phyloP scores from a whole-genome alignment of 164 flowering plant species.

The Tetracentron sinense region DNA sequence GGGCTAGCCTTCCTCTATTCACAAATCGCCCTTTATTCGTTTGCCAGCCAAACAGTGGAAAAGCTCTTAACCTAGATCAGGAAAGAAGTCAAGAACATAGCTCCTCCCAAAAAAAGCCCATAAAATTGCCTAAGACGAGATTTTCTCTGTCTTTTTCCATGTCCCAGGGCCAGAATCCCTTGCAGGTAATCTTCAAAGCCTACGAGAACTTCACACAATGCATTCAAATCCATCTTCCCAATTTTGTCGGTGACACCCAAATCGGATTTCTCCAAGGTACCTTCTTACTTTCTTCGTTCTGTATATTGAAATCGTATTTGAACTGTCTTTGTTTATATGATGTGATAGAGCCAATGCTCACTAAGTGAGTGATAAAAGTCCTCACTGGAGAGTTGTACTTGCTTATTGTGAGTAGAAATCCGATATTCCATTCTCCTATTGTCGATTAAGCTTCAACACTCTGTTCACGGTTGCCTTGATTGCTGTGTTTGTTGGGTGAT shows the following conservation, averaged over 20 bases:
- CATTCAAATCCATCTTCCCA: conserved; percentile 52
- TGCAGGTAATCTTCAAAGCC: conserved; percentile 35
- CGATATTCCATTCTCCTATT: neutral
- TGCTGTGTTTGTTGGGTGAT: too few relatives aligned
- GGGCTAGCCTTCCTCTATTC: too few relatives aligned
- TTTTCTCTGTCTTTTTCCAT: neutral
- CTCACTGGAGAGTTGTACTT: neutral
- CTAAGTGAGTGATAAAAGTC: conserved; percentile 7
- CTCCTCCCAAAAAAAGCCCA: too few relatives aligned
- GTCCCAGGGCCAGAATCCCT: conserved; percentile 24
- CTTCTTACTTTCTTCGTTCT: neutral
- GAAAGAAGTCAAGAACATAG: neutral
- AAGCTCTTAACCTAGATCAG: too few relatives aligned
- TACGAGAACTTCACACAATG: conserved; percentile 39
- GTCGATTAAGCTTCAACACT: too few relatives aligned
- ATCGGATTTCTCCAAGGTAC: conserved; percentile 18
- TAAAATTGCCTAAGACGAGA: too few relatives aligned
- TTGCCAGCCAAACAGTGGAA: too few relatives aligned
- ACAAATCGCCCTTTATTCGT: too few relatives aligned
- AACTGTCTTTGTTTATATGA: neutral
- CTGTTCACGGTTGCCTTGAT: too few relatives aligned
- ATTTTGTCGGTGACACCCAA: conserved; percentile 19
- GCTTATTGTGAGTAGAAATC: neutral
- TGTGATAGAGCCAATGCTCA: conserved; percentile 1
- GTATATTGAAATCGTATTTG: neutral